These are phyloP conservation scores for Myochromella boudieri DNA, from an alignment of 768 basidiomycete genomes.

Conservation along the genomic window DNA sequence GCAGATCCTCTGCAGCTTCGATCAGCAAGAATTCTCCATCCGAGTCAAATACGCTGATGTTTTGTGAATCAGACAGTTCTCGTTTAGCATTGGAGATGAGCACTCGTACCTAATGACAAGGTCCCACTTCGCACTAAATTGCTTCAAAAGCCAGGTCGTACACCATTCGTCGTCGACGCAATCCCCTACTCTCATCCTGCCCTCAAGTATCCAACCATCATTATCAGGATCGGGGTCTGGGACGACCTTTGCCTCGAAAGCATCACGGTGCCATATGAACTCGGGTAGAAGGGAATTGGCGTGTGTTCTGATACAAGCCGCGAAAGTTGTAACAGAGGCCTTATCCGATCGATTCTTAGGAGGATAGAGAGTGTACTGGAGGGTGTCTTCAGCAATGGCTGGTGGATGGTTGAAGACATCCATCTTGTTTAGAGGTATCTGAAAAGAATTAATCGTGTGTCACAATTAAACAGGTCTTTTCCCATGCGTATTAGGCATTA, in stretches of 20 bases:
- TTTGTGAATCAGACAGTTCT: constrained; percentile 2
- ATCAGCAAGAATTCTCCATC: constrained; percentile 97
- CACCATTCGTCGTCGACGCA: constrained; percentile 99
- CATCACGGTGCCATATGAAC: constrained; percentile 84
- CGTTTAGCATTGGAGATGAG: not conserved
- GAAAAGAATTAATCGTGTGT: no score
- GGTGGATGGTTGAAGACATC: constrained; percentile 76
- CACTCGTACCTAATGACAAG: constrained; percentile 68
- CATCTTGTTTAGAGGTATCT: constrained; percentile 30
- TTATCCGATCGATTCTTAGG: constrained; percentile 52
- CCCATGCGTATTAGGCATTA: no score
- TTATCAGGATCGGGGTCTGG: constrained; percentile 39
- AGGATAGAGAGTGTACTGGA: constrained; percentile 76
- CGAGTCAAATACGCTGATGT: constrained; percentile 70
- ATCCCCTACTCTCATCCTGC: constrained; percentile 90
- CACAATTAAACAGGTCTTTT: no score
- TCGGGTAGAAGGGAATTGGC: constrained; percentile 53
- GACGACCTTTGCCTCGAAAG: constrained; percentile 75
- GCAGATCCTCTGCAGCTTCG: constrained; percentile 89
- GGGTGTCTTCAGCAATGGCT: constrained; percentile 81
- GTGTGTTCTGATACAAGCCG: constrained; percentile 61
- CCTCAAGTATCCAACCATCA: constrained; percentile 66
- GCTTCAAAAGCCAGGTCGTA: constrained; percentile 82
- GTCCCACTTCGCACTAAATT: constrained; percentile 79
- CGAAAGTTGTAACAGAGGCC: constrained; percentile 61